Evolutionary conservation across 2,329 filamentous ascomycete species (phyloP).

Genomic region (Nothophaeocryptopus gaeumannii): DNA sequence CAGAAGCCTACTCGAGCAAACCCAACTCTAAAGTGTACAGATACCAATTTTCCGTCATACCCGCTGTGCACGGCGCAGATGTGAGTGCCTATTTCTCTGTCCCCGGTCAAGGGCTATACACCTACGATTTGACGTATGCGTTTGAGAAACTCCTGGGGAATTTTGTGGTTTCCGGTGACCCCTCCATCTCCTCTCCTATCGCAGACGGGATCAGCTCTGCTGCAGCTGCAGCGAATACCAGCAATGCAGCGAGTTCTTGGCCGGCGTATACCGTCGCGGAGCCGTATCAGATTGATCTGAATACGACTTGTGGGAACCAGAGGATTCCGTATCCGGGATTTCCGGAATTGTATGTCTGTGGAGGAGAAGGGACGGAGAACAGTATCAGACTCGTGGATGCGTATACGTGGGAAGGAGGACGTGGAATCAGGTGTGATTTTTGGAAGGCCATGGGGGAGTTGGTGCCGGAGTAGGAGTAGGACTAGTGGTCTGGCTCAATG

Average conservation of each 20-base stretch:
- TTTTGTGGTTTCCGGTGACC: conserved; percentile 45
- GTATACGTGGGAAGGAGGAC: conserved; percentile 48
- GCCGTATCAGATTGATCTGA: conserved; percentile 46
- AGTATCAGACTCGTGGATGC: conserved; percentile 44
- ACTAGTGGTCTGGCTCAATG: background rate
- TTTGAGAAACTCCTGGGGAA: conserved; percentile 47
- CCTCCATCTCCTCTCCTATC: conserved; percentile 40
- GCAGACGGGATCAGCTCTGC: conserved; percentile 20
- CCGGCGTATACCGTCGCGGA: conserved; percentile 30
- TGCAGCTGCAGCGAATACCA: conserved; percentile 19
- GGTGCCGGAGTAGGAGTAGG: conserved; percentile 29
- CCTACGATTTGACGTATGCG: conserved; percentile 29
- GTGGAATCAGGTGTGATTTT: conserved; percentile 48
- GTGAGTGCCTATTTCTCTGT: conserved; percentile 37
- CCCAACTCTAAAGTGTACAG: conserved; percentile 40
- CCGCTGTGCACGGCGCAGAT: conserved; percentile 42
- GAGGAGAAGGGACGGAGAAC: conserved; percentile 38
- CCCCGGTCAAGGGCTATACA: conserved; percentile 19
- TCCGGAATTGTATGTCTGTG: conserved; percentile 20
- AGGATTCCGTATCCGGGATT: conserved; percentile 14
- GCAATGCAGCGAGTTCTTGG: conserved; percentile 27
- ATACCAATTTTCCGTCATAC: conserved; percentile 50
- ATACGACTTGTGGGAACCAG: conserved; percentile 45
- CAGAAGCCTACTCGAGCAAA: conserved; percentile 43
- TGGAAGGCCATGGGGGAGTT: conserved; percentile 38